phyloP scores from a whole-genome alignment of 176 grass and related monocot species.

The Triticum dicoccoides region DNA sequence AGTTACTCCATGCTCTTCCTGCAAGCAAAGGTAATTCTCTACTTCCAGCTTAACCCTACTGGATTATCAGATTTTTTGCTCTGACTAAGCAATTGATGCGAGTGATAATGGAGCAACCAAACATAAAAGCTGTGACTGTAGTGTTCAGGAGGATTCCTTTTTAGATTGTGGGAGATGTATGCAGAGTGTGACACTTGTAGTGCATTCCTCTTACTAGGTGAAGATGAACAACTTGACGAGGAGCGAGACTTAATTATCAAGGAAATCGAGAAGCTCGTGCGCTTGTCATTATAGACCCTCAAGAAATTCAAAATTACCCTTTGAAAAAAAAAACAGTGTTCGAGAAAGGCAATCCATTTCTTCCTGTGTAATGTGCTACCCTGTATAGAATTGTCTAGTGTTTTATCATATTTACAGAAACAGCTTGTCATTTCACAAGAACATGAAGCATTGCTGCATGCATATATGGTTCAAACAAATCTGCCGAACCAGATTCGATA shows the following conservation, averaged over 20 bases:
- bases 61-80: neutral
- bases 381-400: slow-evolving; percentile 35
- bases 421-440: neutral
- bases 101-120: slow-evolving; percentile 2
- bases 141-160: neutral
- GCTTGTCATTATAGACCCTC: slow-evolving; percentile 25
- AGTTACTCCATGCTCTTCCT: slow-evolving; percentile 78
- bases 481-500: neutral
- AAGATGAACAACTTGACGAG: slow-evolving; percentile 97
- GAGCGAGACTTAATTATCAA: slow-evolving; percentile 75
- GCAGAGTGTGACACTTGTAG: neutral
- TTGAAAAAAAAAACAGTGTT: neutral
- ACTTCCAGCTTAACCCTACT: neutral
- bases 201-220: slow-evolving; percentile 46
- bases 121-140: neutral
- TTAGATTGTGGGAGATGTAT: slow-evolving; percentile 3
- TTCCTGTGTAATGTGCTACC: slow-evolving; percentile 28
- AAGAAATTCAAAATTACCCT: neutral
- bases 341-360: slow-evolving; percentile 1
- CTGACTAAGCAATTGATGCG: slow-evolving; percentile 3
- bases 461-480: slow-evolving; percentile 20
- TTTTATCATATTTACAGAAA: neutral
- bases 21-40: slow-evolving; percentile 64
- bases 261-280: slow-evolving; percentile 70
- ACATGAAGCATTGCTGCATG: neutral